A percentile compares a stretch with the other conserved stretches of the same genome.
Evolutionary conservation across 768 basidiomycete species (phyloP).

Genomic region (Psilocybe cubensis): DNA sequence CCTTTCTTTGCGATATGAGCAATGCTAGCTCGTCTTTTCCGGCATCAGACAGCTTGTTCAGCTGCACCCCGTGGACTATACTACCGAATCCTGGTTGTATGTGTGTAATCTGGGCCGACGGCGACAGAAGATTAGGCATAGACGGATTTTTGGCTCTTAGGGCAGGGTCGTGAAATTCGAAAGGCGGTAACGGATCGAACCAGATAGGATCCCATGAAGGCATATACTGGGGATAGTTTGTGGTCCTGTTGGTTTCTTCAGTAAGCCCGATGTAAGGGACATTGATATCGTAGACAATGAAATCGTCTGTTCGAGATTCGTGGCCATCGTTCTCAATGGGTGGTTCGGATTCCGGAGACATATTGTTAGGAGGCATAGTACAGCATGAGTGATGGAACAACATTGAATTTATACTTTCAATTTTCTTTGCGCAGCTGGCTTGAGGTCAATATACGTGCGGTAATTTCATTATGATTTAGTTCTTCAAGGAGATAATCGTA

Average conservation of each 20-base stretch:
- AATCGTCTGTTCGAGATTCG: neutral
- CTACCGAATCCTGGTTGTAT: constrained; percentile 12
- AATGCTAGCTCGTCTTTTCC: constrained; percentile 15
- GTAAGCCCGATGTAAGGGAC: constrained; percentile 7
- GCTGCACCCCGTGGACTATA: neutral
- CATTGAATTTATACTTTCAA: no score
- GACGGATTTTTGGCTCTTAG: constrained; percentile 8
- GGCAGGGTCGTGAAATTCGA: constrained; percentile 12
- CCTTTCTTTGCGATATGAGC: constrained; percentile 14
- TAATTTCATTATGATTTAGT: no score
- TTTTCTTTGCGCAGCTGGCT: no score
- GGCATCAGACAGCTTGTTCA: neutral
- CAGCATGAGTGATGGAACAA: no score
- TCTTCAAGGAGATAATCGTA: no score
- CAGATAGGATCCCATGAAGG: constrained; percentile 11
- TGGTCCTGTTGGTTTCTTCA: constrained; percentile 1
- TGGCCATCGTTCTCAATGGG: no score
- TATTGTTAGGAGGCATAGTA: no score
- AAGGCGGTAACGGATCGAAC: constrained; percentile 13
- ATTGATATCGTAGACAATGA: constrained; percentile 13
- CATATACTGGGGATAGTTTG: constrained; percentile 10
- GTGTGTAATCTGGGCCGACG: neutral
- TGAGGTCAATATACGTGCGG: no score
- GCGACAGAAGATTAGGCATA: constrained; percentile 9
- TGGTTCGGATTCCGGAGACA: no score